Conservation (phyloP, 441 rosid genomes). For the Melastoma candidum region DNA sequence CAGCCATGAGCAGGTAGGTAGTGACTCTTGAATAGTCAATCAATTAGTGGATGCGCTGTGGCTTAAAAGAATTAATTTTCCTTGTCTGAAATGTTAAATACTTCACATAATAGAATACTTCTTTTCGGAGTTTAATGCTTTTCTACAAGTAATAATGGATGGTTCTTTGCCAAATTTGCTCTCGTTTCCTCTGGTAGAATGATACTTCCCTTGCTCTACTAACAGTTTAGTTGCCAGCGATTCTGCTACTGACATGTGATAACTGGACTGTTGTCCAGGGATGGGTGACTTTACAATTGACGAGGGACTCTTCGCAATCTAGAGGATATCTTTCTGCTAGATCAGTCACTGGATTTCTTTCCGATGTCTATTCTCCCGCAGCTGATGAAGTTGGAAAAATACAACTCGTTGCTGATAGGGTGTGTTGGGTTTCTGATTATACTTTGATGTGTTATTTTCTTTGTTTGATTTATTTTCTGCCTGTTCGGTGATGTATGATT, state of each 20-base stretch:
- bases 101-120: too few species aligned
- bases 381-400: constrained; percentile 92
- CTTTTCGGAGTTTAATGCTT: too few species aligned
- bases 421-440: constrained; percentile 11
- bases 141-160: too few species aligned
- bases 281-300: constrained; percentile 78
- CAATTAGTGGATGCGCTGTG: too few species aligned
- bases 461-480: background rate
- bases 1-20: constrained; percentile 74
- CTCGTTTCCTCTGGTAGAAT: too few species aligned
- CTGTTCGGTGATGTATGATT: background rate
- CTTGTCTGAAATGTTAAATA: too few species aligned
- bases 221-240: too few species aligned
- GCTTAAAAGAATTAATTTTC: too few species aligned
- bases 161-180: too few species aligned
- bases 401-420: constrained; percentile 81
- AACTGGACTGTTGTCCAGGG: constrained; percentile 38
- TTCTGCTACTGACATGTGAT: too few species aligned
- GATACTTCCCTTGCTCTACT: too few species aligned
- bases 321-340: constrained; percentile 78
- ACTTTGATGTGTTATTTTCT: constrained; percentile 4
- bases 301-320: constrained; percentile 50
- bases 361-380: constrained; percentile 68
- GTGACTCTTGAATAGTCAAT: too few species aligned
- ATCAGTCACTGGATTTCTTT: constrained; percentile 87